Conservation (phyloP, 148 eudicot genomes). For the Vaccinium vitisidaea region DNA sequence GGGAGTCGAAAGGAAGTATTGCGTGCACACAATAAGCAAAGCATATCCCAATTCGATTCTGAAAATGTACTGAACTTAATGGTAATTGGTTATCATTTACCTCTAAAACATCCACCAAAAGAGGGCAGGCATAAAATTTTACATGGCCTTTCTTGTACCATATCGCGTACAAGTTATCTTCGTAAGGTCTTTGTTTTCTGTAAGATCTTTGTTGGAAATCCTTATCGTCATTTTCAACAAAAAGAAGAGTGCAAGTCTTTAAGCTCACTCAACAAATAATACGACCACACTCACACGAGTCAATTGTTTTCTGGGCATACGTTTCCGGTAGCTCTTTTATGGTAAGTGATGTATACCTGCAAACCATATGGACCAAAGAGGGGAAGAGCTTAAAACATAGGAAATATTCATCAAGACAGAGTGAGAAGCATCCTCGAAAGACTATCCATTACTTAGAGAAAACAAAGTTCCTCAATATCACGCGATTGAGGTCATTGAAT, state of each 20-base stretch:
- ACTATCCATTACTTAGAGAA: not conserved
- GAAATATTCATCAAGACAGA: not conserved
- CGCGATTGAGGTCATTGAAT: not conserved
- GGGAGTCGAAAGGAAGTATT: not conserved
- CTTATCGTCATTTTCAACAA: not conserved
- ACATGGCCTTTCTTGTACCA: not conserved
- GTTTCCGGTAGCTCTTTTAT: conserved; percentile 80
- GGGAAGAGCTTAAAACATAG: conserved; percentile 11
- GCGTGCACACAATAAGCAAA: not conserved
- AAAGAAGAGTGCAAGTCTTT: not conserved
- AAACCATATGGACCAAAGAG: conserved; percentile 26
- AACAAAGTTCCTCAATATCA: conserved; percentile 7
- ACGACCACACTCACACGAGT: conserved; percentile 64
- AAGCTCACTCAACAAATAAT: not conserved
- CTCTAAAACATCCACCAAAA: conserved; percentile 1
- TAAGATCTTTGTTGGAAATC: not conserved
- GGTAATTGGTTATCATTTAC: not conserved
- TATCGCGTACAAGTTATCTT: not conserved
- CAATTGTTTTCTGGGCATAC: conserved; percentile 61
- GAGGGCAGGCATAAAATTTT: not conserved
- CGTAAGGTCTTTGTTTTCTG: not conserved
- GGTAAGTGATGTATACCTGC: conserved; percentile 78
- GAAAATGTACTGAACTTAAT: not conserved
- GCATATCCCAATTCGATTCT: not conserved
- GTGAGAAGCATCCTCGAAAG: not conserved